Percentiles rank a stretch among this genome's conserved stretches.
Evolutionary conservation across 2,329 filamentous ascomycete genomes (phyloP).

Genomic region (Zalaria sp.): DNA sequence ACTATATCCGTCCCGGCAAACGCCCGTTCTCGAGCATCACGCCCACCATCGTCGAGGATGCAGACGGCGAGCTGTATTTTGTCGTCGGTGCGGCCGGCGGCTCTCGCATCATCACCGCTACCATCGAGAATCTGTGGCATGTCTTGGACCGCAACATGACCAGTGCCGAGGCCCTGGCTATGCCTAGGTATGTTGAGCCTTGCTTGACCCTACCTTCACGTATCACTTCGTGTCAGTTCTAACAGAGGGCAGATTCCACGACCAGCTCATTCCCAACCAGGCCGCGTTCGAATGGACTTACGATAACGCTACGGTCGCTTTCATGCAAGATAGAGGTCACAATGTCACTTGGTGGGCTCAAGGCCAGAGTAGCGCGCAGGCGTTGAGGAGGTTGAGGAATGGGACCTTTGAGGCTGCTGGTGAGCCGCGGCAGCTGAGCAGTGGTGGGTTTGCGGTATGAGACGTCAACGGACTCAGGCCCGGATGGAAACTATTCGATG

Average conservation of each 20-base stretch:
- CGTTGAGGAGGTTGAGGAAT: slow-evolving; percentile 43
- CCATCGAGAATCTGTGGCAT: slow-evolving; percentile 59
- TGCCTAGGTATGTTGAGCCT: too few relatives aligned
- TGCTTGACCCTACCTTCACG: too few relatives aligned
- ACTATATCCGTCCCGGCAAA: slow-evolving; percentile 71
- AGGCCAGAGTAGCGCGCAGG: slow-evolving; percentile 57
- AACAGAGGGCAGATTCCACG: slow-evolving; percentile 53
- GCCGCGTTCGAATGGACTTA: slow-evolving; percentile 56
- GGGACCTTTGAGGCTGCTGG: slow-evolving; percentile 65
- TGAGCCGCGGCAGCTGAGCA: slow-evolving; percentile 61
- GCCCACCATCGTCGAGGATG: slow-evolving; percentile 59
- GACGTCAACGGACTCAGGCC: neutral
- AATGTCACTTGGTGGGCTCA: slow-evolving; percentile 55
- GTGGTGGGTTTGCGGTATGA: slow-evolving; percentile 46
- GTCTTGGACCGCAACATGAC: slow-evolving; percentile 52
- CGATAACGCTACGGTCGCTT: slow-evolving; percentile 48
- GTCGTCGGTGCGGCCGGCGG: slow-evolving; percentile 67
- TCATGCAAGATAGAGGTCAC: slow-evolving; percentile 51
- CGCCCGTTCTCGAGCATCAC: slow-evolving; percentile 72
- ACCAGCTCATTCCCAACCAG: slow-evolving; percentile 64
- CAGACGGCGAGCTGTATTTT: slow-evolving; percentile 52
- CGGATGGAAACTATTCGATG: too few relatives aligned
- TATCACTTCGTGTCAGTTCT: too few relatives aligned
- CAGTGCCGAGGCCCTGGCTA: slow-evolving; percentile 45
- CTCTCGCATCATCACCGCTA: slow-evolving; percentile 69